Percentiles rank a stretch among this genome's conserved stretches.
Evolutionary conservation across 805 yeast species (phyloP).

Genomic region (Zygotorulaspora danielsina): DNA sequence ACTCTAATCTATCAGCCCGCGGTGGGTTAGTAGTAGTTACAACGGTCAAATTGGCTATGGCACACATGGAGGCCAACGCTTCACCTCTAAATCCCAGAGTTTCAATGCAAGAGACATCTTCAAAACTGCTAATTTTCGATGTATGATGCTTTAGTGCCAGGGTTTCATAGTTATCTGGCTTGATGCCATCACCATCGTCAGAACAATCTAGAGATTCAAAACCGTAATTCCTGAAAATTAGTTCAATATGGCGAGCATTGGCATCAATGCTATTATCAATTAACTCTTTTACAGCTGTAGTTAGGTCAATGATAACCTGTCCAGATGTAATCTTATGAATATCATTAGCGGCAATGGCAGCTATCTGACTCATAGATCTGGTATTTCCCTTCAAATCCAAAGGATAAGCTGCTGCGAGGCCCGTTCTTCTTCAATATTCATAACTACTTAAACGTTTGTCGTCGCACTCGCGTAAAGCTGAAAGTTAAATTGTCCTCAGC

Average conservation of each 20-base stretch:
- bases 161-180: conserved; percentile 44
- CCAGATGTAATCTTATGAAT: conserved; percentile 82
- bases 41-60: conserved; percentile 47
- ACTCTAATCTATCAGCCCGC: conserved; percentile 52
- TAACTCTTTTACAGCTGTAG: conserved; percentile 76
- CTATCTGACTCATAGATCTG: conserved; percentile 21
- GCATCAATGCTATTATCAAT: conserved; percentile 89
- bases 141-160: conserved; percentile 64
- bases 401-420: too few species aligned
- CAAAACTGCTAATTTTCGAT: conserved; percentile 56
- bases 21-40: conserved; percentile 55
- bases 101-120: conserved; percentile 46
- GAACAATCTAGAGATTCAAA: conserved; percentile 60
- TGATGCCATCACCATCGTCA: conserved; percentile 69
- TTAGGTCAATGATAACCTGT: conserved; percentile 80
- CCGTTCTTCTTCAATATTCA: too few species aligned
- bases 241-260: conserved; percentile 58
- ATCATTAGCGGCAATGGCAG: conserved; percentile 47
- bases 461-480: too few species aligned
- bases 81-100: conserved; percentile 81
- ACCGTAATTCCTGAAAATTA: conserved; percentile 68
- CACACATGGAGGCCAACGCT: conserved; percentile 67
- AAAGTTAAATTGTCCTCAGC: too few species aligned
- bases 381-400: too few species aligned
- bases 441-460: too few species aligned